phyloP scores from a whole-genome alignment of 1,139 yeast genomes.

The Scheffersomyces titani region DNA sequence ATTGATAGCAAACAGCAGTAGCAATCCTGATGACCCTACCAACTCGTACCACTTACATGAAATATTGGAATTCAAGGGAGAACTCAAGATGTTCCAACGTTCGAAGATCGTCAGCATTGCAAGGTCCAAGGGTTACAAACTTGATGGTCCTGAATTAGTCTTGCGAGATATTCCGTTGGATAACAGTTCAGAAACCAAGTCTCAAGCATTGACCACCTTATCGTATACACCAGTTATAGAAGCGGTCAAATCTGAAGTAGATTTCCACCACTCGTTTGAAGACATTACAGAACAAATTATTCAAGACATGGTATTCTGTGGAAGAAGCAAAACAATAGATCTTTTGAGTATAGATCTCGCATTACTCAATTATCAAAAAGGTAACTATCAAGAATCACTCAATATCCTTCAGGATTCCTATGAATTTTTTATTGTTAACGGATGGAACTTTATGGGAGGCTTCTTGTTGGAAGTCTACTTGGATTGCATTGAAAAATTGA shows the following conservation, averaged over 20 bases:
- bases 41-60: slow-evolving; percentile 24
- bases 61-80: slow-evolving; percentile 48
- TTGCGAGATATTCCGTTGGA: slow-evolving; percentile 31
- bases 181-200: slow-evolving; percentile 12
- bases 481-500: slow-evolving; percentile 60
- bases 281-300: slow-evolving; percentile 45
- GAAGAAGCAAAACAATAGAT: slow-evolving; percentile 65
- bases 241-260: slow-evolving; percentile 15
- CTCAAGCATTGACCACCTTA: slow-evolving; percentile 1
- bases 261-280: slow-evolving; percentile 28
- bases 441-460: slow-evolving; percentile 77
- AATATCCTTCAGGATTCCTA: slow-evolving; percentile 68
- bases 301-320: slow-evolving; percentile 47
- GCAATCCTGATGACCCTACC: slow-evolving; percentile 7
- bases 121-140: slow-evolving; percentile 25
- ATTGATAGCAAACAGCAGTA: slow-evolving; percentile 17
- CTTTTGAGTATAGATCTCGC: slow-evolving; percentile 83
- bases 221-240: slow-evolving; percentile 16
- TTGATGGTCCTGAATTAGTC: slow-evolving; percentile 37
- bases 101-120: slow-evolving; percentile 44
- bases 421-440: slow-evolving; percentile 61
- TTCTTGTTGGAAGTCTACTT: slow-evolving; percentile 64
- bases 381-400: slow-evolving; percentile 62
- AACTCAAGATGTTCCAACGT: slow-evolving; percentile 45
- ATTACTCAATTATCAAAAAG: slow-evolving; percentile 58